Evolutionary conservation across 768 basidiomycete genomes (phyloP).

Genomic region (Neoboletus magnificus): DNA sequence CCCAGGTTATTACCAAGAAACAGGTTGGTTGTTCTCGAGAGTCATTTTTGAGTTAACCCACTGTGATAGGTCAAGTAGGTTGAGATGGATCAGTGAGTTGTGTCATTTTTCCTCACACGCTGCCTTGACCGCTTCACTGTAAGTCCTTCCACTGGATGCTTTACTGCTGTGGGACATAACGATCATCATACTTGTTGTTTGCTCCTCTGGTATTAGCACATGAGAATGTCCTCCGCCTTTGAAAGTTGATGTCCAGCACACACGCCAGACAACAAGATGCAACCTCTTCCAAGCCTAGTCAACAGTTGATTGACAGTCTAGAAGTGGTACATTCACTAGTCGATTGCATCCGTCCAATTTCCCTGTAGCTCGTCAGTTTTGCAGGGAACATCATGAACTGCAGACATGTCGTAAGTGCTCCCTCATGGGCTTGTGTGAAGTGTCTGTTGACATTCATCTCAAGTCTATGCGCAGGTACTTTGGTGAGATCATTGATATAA

Average conservation of each 20-base stretch:
- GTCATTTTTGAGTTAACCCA: background rate
- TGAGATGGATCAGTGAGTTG: conserved; percentile 67
- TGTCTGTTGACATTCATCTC: background rate
- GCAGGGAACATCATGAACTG: conserved; percentile 60
- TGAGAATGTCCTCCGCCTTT: conserved; percentile 62
- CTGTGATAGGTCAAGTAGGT: conserved; percentile 63
- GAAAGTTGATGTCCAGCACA: conserved; percentile 46
- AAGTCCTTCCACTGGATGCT: conserved; percentile 79
- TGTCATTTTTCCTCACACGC: background rate
- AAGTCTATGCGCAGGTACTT: conserved; percentile 80
- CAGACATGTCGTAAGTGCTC: conserved; percentile 62
- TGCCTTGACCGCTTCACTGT: background rate
- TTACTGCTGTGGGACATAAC: conserved; percentile 63
- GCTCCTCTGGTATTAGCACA: conserved; percentile 45
- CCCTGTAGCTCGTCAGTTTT: conserved; percentile 43
- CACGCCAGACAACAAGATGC: conserved; percentile 44
- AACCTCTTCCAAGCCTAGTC: conserved; percentile 53
- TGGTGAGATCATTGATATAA: conserved; percentile 60
- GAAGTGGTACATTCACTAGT: conserved; percentile 43
- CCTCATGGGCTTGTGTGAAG: background rate
- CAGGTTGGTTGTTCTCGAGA: conserved; percentile 43
- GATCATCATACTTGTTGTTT: background rate
- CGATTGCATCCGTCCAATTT: background rate
- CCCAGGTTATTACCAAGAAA: conserved; percentile 84
- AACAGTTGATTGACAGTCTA: conserved; percentile 63